Conservation (phyloP, 108 stramenopile species). For the Cylindrotheca fusiformis region DNA sequence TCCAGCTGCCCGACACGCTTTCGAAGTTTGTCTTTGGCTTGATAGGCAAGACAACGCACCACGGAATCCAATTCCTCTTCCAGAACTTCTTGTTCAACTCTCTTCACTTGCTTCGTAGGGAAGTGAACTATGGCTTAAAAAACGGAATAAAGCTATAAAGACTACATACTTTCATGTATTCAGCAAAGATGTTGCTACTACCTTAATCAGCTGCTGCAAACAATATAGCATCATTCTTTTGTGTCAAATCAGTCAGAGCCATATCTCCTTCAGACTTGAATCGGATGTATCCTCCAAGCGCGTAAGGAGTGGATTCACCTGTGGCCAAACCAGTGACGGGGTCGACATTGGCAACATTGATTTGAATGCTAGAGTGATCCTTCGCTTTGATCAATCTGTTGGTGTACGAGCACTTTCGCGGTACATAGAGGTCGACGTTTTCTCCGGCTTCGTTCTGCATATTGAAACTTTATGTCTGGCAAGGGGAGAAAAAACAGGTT, state of each 20-base stretch:
- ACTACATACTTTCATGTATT: too few relatives aligned
- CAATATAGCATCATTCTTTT: constrained; percentile 61
- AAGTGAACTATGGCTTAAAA: too few relatives aligned
- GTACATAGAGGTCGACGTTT: constrained; percentile 97
- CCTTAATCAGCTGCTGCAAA: constrained; percentile 8
- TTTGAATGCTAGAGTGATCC: constrained; percentile 94
- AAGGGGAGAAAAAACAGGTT: not conserved
- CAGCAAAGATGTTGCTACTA: too few relatives aligned
- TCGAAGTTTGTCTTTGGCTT: too few relatives aligned
- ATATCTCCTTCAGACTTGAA: constrained; percentile 90
- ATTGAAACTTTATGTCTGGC: constrained; percentile 16
- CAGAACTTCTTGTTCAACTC: too few relatives aligned
- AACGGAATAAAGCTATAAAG: too few relatives aligned
- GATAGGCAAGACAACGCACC: too few relatives aligned
- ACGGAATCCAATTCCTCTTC: too few relatives aligned
- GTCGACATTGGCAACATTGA: constrained; percentile 96
- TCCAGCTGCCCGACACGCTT: too few relatives aligned
- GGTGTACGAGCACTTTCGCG: constrained; percentile 98
- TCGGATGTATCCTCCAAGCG: constrained; percentile 90
- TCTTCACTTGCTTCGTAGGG: too few relatives aligned
- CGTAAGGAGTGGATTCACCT: constrained; percentile 79
- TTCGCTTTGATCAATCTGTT: constrained; percentile 91
- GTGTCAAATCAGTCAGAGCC: constrained; percentile 81
- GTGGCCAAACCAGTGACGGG: constrained; percentile 90
- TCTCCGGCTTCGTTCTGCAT: constrained; percentile 97